These are phyloP conservation scores for Mycena galericulata DNA, from an alignment of 768 basidiomycete genomes.

Conservation along the genomic window DNA sequence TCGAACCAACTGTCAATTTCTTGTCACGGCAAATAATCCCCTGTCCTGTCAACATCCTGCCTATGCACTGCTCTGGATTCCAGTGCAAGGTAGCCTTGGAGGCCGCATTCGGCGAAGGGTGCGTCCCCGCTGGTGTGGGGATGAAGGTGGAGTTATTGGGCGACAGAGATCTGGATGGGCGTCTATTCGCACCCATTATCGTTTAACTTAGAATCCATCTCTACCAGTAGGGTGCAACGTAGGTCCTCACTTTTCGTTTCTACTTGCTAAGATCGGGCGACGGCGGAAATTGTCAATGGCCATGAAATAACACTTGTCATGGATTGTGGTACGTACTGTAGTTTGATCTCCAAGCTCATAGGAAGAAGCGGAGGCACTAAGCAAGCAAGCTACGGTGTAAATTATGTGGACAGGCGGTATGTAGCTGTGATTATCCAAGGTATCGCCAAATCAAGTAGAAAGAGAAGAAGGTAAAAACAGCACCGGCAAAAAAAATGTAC, in stretches of 20 bases:
- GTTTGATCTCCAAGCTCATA: background rate
- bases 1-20: conserved; percentile 78
- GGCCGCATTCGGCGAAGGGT: conserved; percentile 75
- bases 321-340: too few species aligned
- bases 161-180: conserved; percentile 54
- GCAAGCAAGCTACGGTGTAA: conserved; percentile 3
- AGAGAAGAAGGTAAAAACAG: conserved; percentile 89
- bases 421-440: conserved; percentile 69
- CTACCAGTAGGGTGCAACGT: too few species aligned
- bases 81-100: conserved; percentile 79
- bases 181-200: conserved; percentile 49
- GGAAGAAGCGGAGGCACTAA: background rate
- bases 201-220: conserved; percentile 22
- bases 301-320: too few species aligned
- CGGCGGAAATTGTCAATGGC: too few species aligned
- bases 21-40: conserved; percentile 71
- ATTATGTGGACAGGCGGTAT: background rate
- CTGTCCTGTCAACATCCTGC: conserved; percentile 76
- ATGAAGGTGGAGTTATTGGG: conserved; percentile 70
- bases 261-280: too few species aligned
- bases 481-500: conserved; percentile 92
- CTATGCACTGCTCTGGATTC: conserved; percentile 90
- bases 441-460: conserved; percentile 96
- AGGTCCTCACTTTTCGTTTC: too few species aligned
- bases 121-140: conserved; percentile 84